These are phyloP conservation scores for Bertia moriformis DNA, from an alignment of 2,329 filamentous ascomycete species.

Conservation along the genomic window DNA sequence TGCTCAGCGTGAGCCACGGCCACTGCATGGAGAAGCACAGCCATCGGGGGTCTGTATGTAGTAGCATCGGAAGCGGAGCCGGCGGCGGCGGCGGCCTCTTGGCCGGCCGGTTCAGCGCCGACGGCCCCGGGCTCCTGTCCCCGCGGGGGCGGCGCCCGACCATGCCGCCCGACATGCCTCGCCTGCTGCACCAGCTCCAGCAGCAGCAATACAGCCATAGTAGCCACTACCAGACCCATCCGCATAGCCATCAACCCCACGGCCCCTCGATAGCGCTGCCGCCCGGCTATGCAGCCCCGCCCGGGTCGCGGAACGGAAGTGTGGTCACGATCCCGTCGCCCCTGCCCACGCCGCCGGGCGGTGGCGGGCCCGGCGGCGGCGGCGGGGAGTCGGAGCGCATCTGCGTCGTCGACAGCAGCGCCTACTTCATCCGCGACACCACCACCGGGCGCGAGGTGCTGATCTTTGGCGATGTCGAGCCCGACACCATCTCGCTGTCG, in stretches of 20 bases:
- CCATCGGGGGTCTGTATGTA: conserved; percentile 42
- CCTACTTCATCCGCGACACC: conserved; percentile 78
- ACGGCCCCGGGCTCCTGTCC: conserved; percentile 16
- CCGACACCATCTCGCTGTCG: conserved; percentile 68
- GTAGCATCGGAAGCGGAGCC: conserved; percentile 13
- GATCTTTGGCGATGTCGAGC: conserved; percentile 91
- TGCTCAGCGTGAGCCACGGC: conserved; percentile 78
- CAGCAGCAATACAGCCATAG: conserved; percentile 2
- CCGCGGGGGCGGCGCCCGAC: conserved; percentile 7
- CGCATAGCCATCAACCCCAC: no score
- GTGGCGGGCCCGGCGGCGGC: background rate
- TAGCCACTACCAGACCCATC: no score
- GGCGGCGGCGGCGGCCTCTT: conserved; percentile 26
- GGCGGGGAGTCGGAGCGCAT: conserved; percentile 27
- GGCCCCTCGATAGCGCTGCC: conserved; percentile 2
- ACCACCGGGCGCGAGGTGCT: conserved; percentile 62
- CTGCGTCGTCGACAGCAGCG: conserved; percentile 76
- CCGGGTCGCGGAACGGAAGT: conserved; percentile 2
- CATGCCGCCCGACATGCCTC: no score
- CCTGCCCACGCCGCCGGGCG: conserved; percentile 3
- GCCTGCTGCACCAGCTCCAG: conserved; percentile 2
- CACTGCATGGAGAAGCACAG: conserved; percentile 65
- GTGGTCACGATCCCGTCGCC: conserved; percentile 7
- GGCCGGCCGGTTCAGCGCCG: conserved; percentile 33
- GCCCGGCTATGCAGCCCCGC: conserved; percentile 9